A percentile compares a stretch with the other conserved stretches of the same genome.
Evolutionary conservation across 805 yeast genomes (phyloP).

Genomic region (Ogataea salicorniae): DNA sequence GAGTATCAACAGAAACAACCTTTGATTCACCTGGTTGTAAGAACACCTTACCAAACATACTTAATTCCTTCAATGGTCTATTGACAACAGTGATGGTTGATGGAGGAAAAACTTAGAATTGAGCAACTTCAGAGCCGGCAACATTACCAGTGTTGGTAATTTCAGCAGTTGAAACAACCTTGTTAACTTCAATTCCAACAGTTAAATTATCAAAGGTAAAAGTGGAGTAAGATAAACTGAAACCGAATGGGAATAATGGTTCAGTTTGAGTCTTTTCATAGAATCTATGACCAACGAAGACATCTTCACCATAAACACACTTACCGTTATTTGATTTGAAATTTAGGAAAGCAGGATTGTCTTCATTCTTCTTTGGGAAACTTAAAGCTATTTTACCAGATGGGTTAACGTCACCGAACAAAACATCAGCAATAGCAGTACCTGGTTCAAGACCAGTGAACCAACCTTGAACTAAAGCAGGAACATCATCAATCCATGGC

Average conservation of each 20-base stretch:
- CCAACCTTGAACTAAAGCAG: slow-evolving; percentile 32
- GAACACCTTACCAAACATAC: slow-evolving; percentile 45
- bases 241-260: slow-evolving; percentile 40
- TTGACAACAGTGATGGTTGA: slow-evolving; percentile 30
- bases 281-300: slow-evolving; percentile 40
- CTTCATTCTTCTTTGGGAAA: slow-evolving; percentile 31
- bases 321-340: slow-evolving; percentile 33
- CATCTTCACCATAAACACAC: slow-evolving; percentile 41
- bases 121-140: slow-evolving; percentile 50
- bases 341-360: slow-evolving; percentile 34
- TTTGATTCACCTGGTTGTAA: slow-evolving; percentile 25
- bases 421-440: slow-evolving; percentile 38
- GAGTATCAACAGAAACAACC: slow-evolving; percentile 33
- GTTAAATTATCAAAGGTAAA: slow-evolving; percentile 30
- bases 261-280: slow-evolving; percentile 34
- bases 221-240: slow-evolving; percentile 38
- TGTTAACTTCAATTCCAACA: slow-evolving; percentile 20
- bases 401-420: slow-evolving; percentile 40
- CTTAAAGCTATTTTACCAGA: slow-evolving; percentile 39
- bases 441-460: slow-evolving; percentile 39
- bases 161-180: slow-evolving; percentile 27
- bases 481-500: slow-evolving; percentile 34
- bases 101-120: slow-evolving; percentile 42
- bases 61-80: slow-evolving; percentile 55
- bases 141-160: slow-evolving; percentile 42